These are phyloP conservation scores for Spiraea crenata DNA, from an alignment of 331 rosid species.

Conservation along the genomic window DNA sequence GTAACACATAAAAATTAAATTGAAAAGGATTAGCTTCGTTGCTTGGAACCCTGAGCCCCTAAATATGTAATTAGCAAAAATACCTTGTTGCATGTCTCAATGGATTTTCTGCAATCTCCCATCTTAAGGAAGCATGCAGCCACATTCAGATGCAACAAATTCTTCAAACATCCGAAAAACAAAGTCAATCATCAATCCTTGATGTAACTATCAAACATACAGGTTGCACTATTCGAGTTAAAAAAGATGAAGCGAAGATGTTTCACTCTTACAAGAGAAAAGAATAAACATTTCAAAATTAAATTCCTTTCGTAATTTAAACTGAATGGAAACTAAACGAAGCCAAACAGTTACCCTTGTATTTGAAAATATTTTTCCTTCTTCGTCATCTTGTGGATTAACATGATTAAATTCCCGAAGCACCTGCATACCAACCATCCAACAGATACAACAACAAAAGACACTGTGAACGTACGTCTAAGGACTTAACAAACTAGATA, in stretches of 20 bases:
- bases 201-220: neutral
- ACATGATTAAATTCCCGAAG: slow-evolving; percentile 98
- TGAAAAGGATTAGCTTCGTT: neutral
- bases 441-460: slow-evolving; percentile 10
- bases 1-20: slow-evolving; percentile 21
- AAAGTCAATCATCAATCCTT: slow-evolving; percentile 26
- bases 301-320: neutral
- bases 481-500: neutral
- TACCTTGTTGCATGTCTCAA: slow-evolving; percentile 95
- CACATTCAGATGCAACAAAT: slow-evolving; percentile 81
- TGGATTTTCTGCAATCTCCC: slow-evolving; percentile 85
- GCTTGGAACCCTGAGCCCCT: neutral
- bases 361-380: slow-evolving; percentile 74
- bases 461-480: neutral
- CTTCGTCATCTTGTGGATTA: slow-evolving; percentile 95
- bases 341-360: slow-evolving; percentile 59
- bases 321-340: neutral
- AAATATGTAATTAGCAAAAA: slow-evolving; percentile 10
- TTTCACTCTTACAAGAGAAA: neutral
- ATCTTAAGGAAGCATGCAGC: slow-evolving; percentile 82
- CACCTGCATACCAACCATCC: slow-evolving; percentile 53
- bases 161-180: slow-evolving; percentile 48
- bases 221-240: neutral
- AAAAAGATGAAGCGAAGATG: slow-evolving; percentile 1
- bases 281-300: neutral